A percentile compares a stretch with the other conserved stretches of the same genome.
phyloP scores from a whole-genome alignment of 495 filamentous ascomycete species.

The Annulohypoxylon moriforme region DNA sequence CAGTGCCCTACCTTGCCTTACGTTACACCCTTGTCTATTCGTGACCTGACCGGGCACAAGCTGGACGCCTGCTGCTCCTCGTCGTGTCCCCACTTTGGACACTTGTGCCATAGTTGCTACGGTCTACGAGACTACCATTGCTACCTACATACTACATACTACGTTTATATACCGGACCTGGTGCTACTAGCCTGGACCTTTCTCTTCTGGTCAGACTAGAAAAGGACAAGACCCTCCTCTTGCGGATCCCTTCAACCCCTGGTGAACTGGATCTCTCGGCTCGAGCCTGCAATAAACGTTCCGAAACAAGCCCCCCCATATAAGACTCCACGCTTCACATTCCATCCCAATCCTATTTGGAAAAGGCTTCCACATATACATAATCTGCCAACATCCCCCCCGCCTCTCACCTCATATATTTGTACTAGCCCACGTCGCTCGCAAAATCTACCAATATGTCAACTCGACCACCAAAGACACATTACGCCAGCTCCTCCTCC shows the following conservation, averaged over 20 bases:
- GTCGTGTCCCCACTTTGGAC: constrained; percentile 25
- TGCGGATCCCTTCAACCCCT: constrained; percentile 30
- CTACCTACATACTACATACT: constrained; percentile 16
- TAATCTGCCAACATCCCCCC: constrained; percentile 31
- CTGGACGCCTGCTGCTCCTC: constrained; percentile 22
- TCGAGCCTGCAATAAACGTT: constrained; percentile 37
- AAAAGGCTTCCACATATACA: constrained; percentile 36
- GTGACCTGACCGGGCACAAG: constrained; percentile 45
- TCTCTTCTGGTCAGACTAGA: constrained; percentile 33
- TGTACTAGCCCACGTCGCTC: constrained; percentile 21
- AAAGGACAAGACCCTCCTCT: constrained; percentile 32
- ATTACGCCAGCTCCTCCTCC: constrained; percentile 55
- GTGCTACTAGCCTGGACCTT: constrained; percentile 21
- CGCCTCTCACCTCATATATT: constrained; percentile 22
- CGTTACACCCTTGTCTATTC: constrained; percentile 44
- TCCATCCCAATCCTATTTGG: constrained; percentile 24
- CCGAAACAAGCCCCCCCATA: constrained; percentile 38
- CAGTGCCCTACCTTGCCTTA: constrained; percentile 34
- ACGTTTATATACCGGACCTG: constrained; percentile 27
- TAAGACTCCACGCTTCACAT: constrained; percentile 30
- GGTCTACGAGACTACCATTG: neutral
- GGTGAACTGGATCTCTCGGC: constrained; percentile 41
- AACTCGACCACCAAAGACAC: constrained; percentile 49
- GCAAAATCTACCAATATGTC: constrained; percentile 48
- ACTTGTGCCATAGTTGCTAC: constrained; percentile 27